Base-by-base conservation (phyloP, 1,284 basidiomycete genomes). In the Marasmius tenuissimus region DNA sequence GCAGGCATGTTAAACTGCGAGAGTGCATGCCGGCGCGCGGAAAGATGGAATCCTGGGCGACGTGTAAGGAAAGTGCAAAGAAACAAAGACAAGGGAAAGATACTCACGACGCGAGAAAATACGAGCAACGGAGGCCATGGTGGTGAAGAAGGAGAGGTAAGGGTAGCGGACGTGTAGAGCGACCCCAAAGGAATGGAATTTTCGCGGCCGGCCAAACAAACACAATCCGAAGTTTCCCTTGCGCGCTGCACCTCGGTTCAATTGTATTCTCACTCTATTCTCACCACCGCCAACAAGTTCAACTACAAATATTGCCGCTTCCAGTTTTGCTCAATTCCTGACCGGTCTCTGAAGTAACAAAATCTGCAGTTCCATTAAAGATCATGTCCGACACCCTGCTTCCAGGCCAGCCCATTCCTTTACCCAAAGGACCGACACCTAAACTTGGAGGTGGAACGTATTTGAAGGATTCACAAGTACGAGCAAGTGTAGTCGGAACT, bases 1-100 rank as follows among this genome's bases (percentile, higher is more conserved):
- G 96, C 97, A 62, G 97, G 97, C 96, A 99, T 98, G 68, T 90
- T 83, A 82, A 99, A 97, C 76, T 91, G 94, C 68, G 89, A 83
- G 67, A 98, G 86, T 53, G 91, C 96, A 78, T 85, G 80, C 68
- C 89, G 81, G 65, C 87, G 85, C 63, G 89, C 84, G 55, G 96
- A 94, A 68, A 85, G 83, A 80, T 95, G 93, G 63, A 97, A 79
- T 70, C 88, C 95, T 97, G 72, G 54, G 58, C 54, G 6, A 37
- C 62, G 48, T 55, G 49, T 62, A 22, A 61, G 50, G 45, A 49
- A 61, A 57, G 60, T 40, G 60, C 53, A 8, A 60, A 60, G 58
- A 56, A 53, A 48, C 22, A 56, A 33, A 33, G 64, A 54, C 3
- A 58, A 14, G 33, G 18, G 27, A 59, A 59, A 60, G 33, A 58